phyloP scores from a whole-genome alignment of 768 basidiomycete species.

The Lentinus tigrinus region DNA sequence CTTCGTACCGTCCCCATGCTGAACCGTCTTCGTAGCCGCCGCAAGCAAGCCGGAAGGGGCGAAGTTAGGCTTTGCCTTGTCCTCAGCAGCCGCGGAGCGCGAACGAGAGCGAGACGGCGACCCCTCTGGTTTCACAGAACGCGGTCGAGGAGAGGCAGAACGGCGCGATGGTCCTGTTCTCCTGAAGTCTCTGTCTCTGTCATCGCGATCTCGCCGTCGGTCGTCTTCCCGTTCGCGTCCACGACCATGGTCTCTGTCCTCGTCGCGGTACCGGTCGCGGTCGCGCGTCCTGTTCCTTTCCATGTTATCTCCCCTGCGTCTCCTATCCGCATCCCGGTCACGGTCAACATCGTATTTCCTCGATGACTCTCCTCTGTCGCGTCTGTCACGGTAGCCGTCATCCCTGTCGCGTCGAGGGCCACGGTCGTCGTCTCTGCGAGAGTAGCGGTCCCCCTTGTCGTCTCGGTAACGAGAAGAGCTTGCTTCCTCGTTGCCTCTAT shows the following conservation, averaged over 20 bases:
- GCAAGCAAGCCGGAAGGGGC: slow-evolving; percentile 86
- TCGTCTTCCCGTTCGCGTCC: slow-evolving; percentile 16
- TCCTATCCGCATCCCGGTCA: slow-evolving; percentile 7
- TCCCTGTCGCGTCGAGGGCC: not conserved
- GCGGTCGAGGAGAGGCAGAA: slow-evolving; percentile 58
- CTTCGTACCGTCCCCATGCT: slow-evolving; percentile 68
- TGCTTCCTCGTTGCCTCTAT: not conserved
- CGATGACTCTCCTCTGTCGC: not conserved
- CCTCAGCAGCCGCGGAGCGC: slow-evolving; percentile 44
- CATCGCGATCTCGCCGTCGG: slow-evolving; percentile 25
- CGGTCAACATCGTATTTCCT: not conserved
- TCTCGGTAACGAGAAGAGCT: slow-evolving; percentile 5
- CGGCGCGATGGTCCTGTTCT: slow-evolving; percentile 41
- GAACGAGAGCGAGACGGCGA: slow-evolving; percentile 31
- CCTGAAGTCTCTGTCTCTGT: slow-evolving; percentile 24
- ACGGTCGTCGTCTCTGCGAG: not conserved
- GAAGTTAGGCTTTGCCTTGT: slow-evolving; percentile 88
- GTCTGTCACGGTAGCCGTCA: not conserved
- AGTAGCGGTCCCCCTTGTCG: not conserved
- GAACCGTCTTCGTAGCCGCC: slow-evolving; percentile 92
- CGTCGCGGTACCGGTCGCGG: slow-evolving; percentile 9
- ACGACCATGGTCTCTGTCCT: slow-evolving; percentile 12
- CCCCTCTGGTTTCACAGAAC: slow-evolving; percentile 27
- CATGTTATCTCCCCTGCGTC: not conserved
- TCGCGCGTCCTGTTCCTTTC: slow-evolving; percentile 1